A percentile compares a stretch with the other conserved stretches of the same genome.
Evolutionary conservation across 352 stramenopile genomes (phyloP).

Genomic region (Globisporangium acanthophoron): DNA sequence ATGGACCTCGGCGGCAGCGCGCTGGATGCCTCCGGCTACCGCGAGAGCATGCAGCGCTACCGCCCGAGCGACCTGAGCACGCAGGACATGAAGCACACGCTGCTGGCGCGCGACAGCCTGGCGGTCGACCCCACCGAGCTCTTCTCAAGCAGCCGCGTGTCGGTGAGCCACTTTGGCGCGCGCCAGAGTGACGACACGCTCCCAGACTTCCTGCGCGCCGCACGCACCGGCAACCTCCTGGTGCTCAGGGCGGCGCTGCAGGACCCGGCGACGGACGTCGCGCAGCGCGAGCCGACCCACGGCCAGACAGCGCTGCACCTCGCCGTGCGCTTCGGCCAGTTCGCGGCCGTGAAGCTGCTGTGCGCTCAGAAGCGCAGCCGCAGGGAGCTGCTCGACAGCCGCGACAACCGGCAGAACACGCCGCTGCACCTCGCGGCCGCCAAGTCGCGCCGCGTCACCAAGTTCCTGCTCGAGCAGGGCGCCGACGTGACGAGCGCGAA

Average conservation of each 20-base stretch:
- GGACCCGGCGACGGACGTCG: slow-evolving; percentile 54
- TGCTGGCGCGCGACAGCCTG: slow-evolving; percentile 55
- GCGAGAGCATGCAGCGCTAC: slow-evolving; percentile 68
- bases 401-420: slow-evolving; percentile 73
- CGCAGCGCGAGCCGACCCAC: slow-evolving; percentile 61
- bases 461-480: slow-evolving; percentile 72
- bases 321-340: slow-evolving; percentile 70
- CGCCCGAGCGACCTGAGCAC: slow-evolving; percentile 58
- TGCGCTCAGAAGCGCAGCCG: slow-evolving; percentile 46
- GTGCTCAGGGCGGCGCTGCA: slow-evolving; percentile 47
- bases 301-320: slow-evolving; percentile 76
- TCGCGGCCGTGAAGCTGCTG: slow-evolving; percentile 65
- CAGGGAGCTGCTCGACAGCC: slow-evolving; percentile 56
- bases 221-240: slow-evolving; percentile 61
- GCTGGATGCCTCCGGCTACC: background rate
- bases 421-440: slow-evolving; percentile 71
- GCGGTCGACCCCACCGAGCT: slow-evolving; percentile 17
- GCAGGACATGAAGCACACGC: slow-evolving; percentile 33
- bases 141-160: slow-evolving; percentile 26
- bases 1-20: background rate
- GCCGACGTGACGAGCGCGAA: slow-evolving; percentile 60
- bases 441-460: slow-evolving; percentile 79
- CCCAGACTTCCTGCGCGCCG: slow-evolving; percentile 52
- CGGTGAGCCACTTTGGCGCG: slow-evolving; percentile 40
- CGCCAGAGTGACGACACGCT: slow-evolving; percentile 53